A percentile compares a stretch with the other conserved stretches of the same genome.
These are phyloP conservation scores for Eimeria necatrix DNA, from an alignment of 169 alveolate species.

Conservation along the genomic window DNA sequence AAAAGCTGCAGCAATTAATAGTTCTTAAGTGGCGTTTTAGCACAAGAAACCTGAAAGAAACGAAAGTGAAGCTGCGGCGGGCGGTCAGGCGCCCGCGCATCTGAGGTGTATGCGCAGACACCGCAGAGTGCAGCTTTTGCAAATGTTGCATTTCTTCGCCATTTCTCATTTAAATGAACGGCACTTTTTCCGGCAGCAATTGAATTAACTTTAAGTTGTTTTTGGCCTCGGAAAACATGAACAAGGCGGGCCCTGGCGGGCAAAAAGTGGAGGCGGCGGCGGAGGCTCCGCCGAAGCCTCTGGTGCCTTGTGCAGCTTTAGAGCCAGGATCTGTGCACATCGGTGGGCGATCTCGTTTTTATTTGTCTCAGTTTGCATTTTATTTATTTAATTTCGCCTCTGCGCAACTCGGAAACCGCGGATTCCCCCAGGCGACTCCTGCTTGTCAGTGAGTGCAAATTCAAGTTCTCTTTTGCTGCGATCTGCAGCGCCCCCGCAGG, in stretches of 20 bases:
- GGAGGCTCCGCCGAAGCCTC: background rate
- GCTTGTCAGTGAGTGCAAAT: slow-evolving; percentile 68
- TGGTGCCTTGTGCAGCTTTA: background rate
- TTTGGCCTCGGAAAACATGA: background rate
- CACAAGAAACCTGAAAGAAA: no score
- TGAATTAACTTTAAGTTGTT: background rate
- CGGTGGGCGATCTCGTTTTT: background rate
- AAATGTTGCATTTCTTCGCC: background rate
- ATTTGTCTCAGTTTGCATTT: background rate
- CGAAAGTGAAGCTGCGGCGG: no score
- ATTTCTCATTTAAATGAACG: background rate
- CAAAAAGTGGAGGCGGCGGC: background rate
- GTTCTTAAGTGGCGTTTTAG: no score
- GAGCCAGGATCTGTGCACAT: slow-evolving; percentile 19
- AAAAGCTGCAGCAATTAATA: no score
- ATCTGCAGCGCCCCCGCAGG: background rate
- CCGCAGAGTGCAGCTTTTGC: no score
- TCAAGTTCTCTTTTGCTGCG: background rate
- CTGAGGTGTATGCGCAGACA: no score
- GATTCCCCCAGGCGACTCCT: slow-evolving; percentile 50
- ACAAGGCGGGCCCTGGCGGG: background rate
- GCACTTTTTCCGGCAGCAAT: background rate
- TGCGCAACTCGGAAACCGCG: no score
- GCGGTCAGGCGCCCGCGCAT: no score
- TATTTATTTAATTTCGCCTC: background rate